Evolutionary conservation across 2,329 filamentous ascomycete genomes (phyloP).

Genomic region (Lasiodiplodia sp.): DNA sequence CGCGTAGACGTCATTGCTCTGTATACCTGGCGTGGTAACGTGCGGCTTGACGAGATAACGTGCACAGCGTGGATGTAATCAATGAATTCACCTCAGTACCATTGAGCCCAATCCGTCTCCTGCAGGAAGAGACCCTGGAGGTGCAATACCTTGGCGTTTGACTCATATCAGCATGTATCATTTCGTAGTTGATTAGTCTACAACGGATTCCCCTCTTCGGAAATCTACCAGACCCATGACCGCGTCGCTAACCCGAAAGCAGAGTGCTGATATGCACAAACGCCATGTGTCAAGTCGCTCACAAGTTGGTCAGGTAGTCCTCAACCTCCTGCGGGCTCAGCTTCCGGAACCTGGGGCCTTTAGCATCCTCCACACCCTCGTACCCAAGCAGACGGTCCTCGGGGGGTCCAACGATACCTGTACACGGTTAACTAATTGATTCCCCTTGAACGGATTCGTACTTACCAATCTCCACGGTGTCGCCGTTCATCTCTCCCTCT

Average conservation of each 20-base stretch:
- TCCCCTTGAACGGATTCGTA: slow-evolving; percentile 32
- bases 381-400: slow-evolving; percentile 92
- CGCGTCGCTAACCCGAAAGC: slow-evolving; percentile 26
- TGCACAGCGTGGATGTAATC: not conserved
- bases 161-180: slow-evolving; percentile 26
- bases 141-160: not conserved
- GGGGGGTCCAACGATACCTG: slow-evolving; percentile 93
- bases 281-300: not conserved
- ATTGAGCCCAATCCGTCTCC: not conserved
- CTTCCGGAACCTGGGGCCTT: slow-evolving; percentile 90
- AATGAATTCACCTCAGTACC: not conserved
- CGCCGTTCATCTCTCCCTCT: slow-evolving; percentile 98
- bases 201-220: slow-evolving; percentile 17
- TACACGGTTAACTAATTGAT: slow-evolving; percentile 33
- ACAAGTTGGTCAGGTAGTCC: slow-evolving; percentile 99
- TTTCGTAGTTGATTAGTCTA: slow-evolving; percentile 30
- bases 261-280: slow-evolving; percentile 29
- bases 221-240: slow-evolving; percentile 21
- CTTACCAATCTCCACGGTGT: slow-evolving; percentile 96
- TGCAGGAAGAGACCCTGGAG: not conserved
- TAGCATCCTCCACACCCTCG: slow-evolving; percentile 84
- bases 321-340: slow-evolving; percentile 97
- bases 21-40: not conserved
- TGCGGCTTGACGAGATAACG: not conserved
- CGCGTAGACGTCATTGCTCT: not conserved